These are phyloP conservation scores for Fusarium tanahbumbuense DNA, from an alignment of 2,329 filamentous ascomycete species.

Conservation along the genomic window DNA sequence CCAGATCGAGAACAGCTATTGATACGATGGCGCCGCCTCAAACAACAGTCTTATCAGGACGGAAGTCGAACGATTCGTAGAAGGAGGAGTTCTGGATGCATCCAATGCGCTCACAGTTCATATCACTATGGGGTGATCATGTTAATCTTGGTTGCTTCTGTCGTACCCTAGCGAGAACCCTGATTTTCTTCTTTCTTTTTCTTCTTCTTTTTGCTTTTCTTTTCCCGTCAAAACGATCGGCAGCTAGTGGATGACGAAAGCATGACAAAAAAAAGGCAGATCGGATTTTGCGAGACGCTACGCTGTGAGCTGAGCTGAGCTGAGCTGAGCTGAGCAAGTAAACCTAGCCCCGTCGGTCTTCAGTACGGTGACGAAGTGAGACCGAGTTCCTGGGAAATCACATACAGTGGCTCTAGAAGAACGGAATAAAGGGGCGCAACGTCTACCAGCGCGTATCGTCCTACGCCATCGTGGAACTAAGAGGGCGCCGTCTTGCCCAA, in stretches of 20 bases:
- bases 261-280: conserved; percentile 24
- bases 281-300: conserved; percentile 16
- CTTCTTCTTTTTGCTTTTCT: neutral
- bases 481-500: conserved; percentile 28
- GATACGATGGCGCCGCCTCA: conserved; percentile 25
- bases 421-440: conserved; percentile 39
- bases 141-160: neutral
- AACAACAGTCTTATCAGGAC: conserved; percentile 6
- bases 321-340: conserved; percentile 22
- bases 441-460: conserved; percentile 24
- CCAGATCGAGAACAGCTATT: conserved; percentile 7
- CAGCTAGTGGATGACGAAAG: conserved; percentile 28
- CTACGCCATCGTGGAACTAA: conserved; percentile 31
- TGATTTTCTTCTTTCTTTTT: neutral
- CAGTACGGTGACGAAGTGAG: conserved; percentile 1
- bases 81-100: neutral
- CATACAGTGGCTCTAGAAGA: conserved; percentile 22
- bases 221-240: conserved; percentile 5
- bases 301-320: neutral
- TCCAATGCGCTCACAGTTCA: neutral
- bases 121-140: neutral
- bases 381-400: conserved; percentile 29
- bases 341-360: conserved; percentile 4
- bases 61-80: neutral
- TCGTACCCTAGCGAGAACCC: conserved; percentile 10